phyloP scores from a whole-genome alignment of 768 basidiomycete genomes.

The Tylopilus balloui region DNA sequence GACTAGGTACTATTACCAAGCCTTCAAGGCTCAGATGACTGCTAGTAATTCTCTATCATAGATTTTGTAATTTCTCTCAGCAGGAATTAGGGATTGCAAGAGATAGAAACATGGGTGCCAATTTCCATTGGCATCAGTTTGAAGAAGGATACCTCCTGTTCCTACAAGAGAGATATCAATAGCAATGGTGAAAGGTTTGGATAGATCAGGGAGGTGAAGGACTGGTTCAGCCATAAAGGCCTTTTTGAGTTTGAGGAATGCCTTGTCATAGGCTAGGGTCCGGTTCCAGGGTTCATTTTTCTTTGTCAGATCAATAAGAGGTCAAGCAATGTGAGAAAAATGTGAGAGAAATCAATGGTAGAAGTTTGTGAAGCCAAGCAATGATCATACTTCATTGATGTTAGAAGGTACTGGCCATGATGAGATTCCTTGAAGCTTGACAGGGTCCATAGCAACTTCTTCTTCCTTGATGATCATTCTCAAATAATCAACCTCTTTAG shows the following conservation, averaged over 20 bases:
- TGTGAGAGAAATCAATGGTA: constrained; percentile 23
- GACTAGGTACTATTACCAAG: neutral
- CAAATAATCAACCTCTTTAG: too few relatives aligned
- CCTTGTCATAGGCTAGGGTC: too few relatives aligned
- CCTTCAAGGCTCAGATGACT: neutral
- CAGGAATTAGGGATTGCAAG: too few relatives aligned
- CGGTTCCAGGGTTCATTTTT: neutral
- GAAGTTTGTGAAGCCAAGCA: neutral
- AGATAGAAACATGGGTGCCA: too few relatives aligned
- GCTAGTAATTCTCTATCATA: neutral
- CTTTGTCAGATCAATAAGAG: constrained; percentile 3
- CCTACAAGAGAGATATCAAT: neutral
- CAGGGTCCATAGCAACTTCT: too few relatives aligned
- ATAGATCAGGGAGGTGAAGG: too few relatives aligned
- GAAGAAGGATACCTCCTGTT: neutral
- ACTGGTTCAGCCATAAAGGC: too few relatives aligned
- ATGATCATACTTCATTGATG: too few relatives aligned
- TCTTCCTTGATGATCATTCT: too few relatives aligned
- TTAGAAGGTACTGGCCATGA: too few relatives aligned
- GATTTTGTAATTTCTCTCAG: neutral
- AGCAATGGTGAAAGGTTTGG: neutral
- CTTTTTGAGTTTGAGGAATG: neutral
- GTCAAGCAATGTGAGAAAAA: constrained; percentile 31
- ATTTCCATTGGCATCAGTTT: too few relatives aligned
- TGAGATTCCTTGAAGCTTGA: too few relatives aligned